Evolutionary conservation across 2,329 filamentous ascomycete species (phyloP).

Genomic region (Ilyonectria sp.): DNA sequence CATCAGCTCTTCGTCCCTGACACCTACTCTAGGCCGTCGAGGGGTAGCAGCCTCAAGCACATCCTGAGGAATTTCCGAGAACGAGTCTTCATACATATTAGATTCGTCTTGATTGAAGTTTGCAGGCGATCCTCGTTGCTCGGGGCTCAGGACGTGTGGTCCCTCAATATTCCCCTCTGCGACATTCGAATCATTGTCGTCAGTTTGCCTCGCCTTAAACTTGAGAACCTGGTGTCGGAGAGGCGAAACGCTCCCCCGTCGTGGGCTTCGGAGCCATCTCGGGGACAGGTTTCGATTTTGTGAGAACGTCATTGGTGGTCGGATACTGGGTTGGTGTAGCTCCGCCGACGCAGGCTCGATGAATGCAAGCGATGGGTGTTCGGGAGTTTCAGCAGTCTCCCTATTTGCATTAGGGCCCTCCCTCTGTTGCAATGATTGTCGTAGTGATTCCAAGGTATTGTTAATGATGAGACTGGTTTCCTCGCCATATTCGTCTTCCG

Average conservation of each 20-base stretch:
- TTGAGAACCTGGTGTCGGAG: constrained; percentile 54
- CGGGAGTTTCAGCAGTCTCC: constrained; percentile 22
- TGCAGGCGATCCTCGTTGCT: constrained; percentile 24
- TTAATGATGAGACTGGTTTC: constrained; percentile 71
- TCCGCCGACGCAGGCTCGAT: constrained; percentile 30
- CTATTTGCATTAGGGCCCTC: constrained; percentile 28
- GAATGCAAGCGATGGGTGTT: constrained; percentile 20
- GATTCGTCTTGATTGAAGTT: constrained; percentile 49
- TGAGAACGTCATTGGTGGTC: constrained; percentile 38
- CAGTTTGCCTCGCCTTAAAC: constrained; percentile 45
- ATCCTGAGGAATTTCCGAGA: constrained; percentile 69
- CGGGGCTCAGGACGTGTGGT: constrained; percentile 23
- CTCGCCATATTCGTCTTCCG: constrained; percentile 66
- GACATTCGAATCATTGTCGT: constrained; percentile 28
- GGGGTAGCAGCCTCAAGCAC: constrained; percentile 67
- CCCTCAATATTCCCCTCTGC: constrained; percentile 12
- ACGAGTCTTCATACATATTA: constrained; percentile 67
- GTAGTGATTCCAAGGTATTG: constrained; percentile 66
- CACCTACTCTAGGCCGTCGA: constrained; percentile 40
- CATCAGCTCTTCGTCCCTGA: background rate
- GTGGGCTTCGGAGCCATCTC: constrained; percentile 55
- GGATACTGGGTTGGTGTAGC: constrained; percentile 35
- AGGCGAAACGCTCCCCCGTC: constrained; percentile 48
- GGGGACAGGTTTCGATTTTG: constrained; percentile 47
- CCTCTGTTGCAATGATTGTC: constrained; percentile 51